Evolutionary conservation across 2,329 filamentous ascomycete species (phyloP).

Genomic region (Phialocephala subalpina): DNA sequence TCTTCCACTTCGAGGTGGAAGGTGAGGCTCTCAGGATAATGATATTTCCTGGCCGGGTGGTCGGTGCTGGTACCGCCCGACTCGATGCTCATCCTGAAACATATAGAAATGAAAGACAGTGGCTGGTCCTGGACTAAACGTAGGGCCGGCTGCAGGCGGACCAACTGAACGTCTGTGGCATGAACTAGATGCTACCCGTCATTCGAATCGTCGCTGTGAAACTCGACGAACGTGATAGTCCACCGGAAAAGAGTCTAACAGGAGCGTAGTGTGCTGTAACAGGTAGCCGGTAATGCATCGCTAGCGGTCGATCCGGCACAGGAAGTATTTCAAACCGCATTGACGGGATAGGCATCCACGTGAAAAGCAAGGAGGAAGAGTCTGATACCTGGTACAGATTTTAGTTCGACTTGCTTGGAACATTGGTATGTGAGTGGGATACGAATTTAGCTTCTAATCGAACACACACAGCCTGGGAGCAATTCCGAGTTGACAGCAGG

Average conservation of each 20-base stretch:
- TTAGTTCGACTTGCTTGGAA: not conserved
- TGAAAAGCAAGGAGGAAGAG: not conserved
- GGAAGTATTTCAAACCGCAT: not conserved
- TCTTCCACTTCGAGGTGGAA: not conserved
- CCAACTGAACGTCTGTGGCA: not conserved
- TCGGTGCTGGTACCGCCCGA: not conserved
- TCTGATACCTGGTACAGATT: not conserved
- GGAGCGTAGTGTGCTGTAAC: not conserved
- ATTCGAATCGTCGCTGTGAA: not conserved
- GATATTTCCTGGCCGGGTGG: not conserved
- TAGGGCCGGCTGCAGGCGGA: too few species aligned
- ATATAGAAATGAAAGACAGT: not conserved
- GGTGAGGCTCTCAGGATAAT: not conserved
- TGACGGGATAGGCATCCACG: not conserved
- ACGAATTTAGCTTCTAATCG: not conserved
- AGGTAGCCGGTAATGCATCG: not conserved
- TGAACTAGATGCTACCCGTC: not conserved
- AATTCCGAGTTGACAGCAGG: not conserved
- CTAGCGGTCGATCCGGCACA: not conserved
- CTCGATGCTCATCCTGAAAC: not conserved
- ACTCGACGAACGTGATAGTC: not conserved
- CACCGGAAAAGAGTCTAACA: not conserved
- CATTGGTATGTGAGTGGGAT: not conserved
- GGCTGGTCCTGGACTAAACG: not conserved
- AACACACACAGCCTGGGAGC: not conserved